phyloP scores from a whole-genome alignment of 768 basidiomycete genomes.

The Suillus placidus region DNA sequence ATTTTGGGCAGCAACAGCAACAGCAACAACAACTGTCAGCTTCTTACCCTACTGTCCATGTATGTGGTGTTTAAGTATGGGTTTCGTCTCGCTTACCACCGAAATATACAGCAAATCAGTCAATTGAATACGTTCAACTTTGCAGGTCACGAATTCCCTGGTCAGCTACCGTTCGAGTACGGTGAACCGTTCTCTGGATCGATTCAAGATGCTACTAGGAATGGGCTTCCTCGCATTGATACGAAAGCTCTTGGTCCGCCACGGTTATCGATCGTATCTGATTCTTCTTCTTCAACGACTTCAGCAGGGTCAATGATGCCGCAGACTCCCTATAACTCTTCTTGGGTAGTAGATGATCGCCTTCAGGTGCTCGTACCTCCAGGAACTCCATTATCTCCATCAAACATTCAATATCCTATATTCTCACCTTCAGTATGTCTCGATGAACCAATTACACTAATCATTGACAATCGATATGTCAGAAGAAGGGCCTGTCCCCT shows the following conservation, averaged over 20 bases:
- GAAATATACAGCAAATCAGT: neutral
- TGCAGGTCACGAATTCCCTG: neutral
- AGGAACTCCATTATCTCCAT: conserved; percentile 3
- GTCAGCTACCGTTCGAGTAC: neutral
- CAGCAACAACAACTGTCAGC: neutral
- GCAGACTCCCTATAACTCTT: neutral
- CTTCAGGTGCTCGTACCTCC: neutral
- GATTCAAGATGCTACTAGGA: neutral
- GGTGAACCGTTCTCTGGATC: neutral
- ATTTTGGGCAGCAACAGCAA: neutral
- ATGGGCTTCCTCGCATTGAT: neutral
- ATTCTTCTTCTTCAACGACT: conserved; percentile 4
- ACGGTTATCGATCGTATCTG: conserved; percentile 1
- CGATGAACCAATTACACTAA: too few species aligned
- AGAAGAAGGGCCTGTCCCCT: conserved; percentile 1
- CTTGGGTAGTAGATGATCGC: neutral
- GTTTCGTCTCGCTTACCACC: neutral
- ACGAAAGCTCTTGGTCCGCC: neutral
- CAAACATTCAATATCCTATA: neutral
- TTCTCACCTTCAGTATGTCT: conserved; percentile 2
- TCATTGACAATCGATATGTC: neutral
- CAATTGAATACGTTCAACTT: neutral
- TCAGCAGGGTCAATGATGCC: conserved; percentile 5
- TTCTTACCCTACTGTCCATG: neutral
- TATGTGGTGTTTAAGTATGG: neutral